Evolutionary conservation across 305 asterid species (phyloP), one percentile per base, ranked within the genome.

Genomic region (Fraxinus nigra): DNA sequence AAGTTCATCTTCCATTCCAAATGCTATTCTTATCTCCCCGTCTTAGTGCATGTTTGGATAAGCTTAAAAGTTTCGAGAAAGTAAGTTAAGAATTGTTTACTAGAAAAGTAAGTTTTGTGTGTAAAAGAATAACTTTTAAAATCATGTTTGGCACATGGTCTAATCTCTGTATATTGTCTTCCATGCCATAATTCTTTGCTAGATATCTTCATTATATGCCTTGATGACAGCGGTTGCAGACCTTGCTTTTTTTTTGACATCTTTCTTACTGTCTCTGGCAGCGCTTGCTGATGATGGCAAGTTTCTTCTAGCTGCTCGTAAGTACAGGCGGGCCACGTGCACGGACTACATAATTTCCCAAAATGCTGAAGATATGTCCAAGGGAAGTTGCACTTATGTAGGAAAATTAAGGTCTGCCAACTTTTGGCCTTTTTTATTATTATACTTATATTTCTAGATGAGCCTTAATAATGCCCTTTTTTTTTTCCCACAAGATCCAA

Each of bases 201-300:
- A 65, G 34, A 28, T 26, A 28, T 18, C 35, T 13, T 67, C 26
- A 22, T 59, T 18, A 59, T 59, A 59, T 59, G 70, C 70, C 14
- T 59, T 59, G 28, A 59, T 18, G 14, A 59, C 32, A 59, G 70
- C 74, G 4, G 33, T 26, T 67, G 18, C 35, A 67, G 74, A 28
- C 38, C n/a, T 67, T 26, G 22, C 56, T 3, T 3, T 13, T 13
- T 40, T 40, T 37, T 72, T 3, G 69, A 83, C 65, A 75, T 79
- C 82, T 11, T 75, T 59, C 33, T 63, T 81, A 77, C 74, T 85
- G 77, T 82, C 76, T 85, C 51, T 84, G 81, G 86, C 97, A 96
- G 99, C 98, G 0, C 88, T 93, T 81, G 95, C 95, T 5, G 97
- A 93, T 85, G 95, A 94, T 48, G 99, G 99, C 48, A 96, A 96